Conservation (phyloP, 2,329 filamentous ascomycete genomes). For the Verticillium longisporum region DNA sequence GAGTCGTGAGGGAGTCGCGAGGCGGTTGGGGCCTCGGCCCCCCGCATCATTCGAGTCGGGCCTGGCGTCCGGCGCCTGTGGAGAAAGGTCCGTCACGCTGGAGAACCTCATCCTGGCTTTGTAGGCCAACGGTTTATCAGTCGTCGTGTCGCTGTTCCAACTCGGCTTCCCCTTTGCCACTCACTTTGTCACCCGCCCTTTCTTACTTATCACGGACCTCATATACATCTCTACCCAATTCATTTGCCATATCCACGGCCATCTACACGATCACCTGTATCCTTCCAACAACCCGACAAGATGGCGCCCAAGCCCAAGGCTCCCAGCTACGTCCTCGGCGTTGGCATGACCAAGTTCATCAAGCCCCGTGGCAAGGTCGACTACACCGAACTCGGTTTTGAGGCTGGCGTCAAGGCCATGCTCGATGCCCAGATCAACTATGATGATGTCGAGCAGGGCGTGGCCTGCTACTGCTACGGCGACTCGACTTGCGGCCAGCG, state of each 20-base stretch:
- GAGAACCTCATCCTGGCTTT: slow-evolving; percentile 7
- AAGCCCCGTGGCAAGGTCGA: slow-evolving; percentile 91
- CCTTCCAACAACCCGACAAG: not conserved
- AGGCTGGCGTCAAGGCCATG: slow-evolving; percentile 85
- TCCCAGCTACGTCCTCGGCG: slow-evolving; percentile 81
- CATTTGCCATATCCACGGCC: no score
- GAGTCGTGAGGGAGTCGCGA: not conserved
- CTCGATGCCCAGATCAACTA: slow-evolving; percentile 85
- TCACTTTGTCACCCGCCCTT: not conserved
- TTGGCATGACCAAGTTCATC: slow-evolving; percentile 99
- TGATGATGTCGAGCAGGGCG: slow-evolving; percentile 89
- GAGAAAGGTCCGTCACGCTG: slow-evolving; percentile 5
- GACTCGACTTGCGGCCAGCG: slow-evolving; percentile 92
- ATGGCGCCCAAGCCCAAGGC: slow-evolving; percentile 38
- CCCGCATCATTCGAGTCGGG: slow-evolving; percentile 1
- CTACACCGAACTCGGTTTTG: slow-evolving; percentile 90
- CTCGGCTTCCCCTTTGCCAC: not conserved
- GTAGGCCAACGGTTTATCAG: not conserved
- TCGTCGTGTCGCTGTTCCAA: not conserved
- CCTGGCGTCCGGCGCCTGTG: not conserved
- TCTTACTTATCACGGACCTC: not conserved
- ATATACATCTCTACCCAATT: no score
- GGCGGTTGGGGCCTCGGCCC: slow-evolving; percentile 9
- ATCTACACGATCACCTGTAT: no score
- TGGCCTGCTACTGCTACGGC: slow-evolving; percentile 98